Percentiles rank a stretch among this genome's conserved stretches.
phyloP scores from a whole-genome alignment of 23 red algal species.

The Pyropia haitanensis region DNA sequence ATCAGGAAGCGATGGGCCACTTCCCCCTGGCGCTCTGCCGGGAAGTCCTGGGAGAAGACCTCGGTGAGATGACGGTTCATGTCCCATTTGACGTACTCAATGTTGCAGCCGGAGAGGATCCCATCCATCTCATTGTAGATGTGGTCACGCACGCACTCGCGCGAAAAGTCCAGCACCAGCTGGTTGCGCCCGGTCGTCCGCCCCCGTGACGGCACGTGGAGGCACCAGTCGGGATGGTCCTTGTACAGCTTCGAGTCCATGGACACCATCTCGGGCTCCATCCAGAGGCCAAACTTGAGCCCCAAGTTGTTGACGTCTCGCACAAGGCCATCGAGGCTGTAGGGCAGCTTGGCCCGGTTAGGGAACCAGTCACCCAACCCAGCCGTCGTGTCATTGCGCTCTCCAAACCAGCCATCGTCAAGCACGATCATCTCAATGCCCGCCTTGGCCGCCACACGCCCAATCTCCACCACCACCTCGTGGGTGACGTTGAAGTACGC shows the following conservation, averaged over 20 bases:
- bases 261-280: conserved; percentile 98
- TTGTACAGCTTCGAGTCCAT: conserved; percentile 74
- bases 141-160: conserved; percentile 73
- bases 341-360: conserved; percentile 76
- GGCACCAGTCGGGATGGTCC: conserved; percentile 78
- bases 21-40: conserved; percentile 73
- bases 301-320: conserved; percentile 59
- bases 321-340: conserved; percentile 64
- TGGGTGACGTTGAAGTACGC: conserved; percentile 89
- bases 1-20: conserved; percentile 84
- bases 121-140: conserved; percentile 52
- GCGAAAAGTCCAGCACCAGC: conserved; percentile 87
- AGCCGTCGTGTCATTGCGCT: conserved; percentile 65
- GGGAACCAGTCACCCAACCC: conserved; percentile 92
- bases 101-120: conserved; percentile 34
- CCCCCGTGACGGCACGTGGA: conserved; percentile 69
- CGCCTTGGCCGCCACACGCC: conserved; percentile 34
- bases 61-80: conserved; percentile 95
- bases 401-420: conserved; percentile 97
- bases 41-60: conserved; percentile 81
- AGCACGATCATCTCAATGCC: conserved; percentile 91
- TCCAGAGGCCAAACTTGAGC: conserved; percentile 89
- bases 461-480: conserved; percentile 78
- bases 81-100: conserved; percentile 96
- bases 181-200: conserved; percentile 91